A percentile compares a stretch with the other conserved stretches of the same genome.
Evolutionary conservation across 176 grass and related monocot species (phyloP).

Genomic region (Phyllostachys edulis): DNA sequence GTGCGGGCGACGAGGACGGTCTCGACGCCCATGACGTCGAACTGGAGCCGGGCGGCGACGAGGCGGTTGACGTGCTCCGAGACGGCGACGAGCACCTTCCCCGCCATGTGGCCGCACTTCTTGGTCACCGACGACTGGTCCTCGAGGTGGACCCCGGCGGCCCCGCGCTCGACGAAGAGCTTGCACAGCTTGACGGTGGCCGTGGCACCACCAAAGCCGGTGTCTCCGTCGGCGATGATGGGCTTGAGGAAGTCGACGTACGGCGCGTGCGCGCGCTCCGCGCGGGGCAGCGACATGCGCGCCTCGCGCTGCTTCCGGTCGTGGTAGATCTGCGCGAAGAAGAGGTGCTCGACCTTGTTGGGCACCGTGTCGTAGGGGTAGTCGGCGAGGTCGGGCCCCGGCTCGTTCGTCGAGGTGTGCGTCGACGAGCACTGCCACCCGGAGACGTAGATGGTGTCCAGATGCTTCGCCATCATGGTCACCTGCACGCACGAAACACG

Average conservation of each 20-base stretch:
- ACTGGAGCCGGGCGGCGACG: constrained; percentile 86
- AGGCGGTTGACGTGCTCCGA: constrained; percentile 87
- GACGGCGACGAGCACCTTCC: constrained; percentile 77
- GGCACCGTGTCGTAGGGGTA: constrained; percentile 97
- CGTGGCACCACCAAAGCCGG: constrained; percentile 79
- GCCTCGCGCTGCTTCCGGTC: constrained; percentile 84
- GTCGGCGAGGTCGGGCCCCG: constrained; percentile 87
- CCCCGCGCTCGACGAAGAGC: constrained; percentile 91
- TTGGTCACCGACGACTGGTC: constrained; percentile 88
- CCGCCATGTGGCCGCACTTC: constrained; percentile 96
- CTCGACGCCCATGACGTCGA: constrained; percentile 95
- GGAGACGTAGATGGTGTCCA: constrained; percentile 92
- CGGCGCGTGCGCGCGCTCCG: constrained; percentile 27
- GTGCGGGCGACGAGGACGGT: constrained; percentile 74
- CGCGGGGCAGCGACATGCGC: constrained; percentile 72
- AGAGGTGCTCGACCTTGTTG: constrained; percentile 93
- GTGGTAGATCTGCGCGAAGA: constrained; percentile 76
- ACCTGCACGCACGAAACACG: constrained; percentile 41
- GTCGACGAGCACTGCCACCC: constrained; percentile 99
- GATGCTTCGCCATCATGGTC: constrained; percentile 93
- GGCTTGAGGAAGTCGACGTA: constrained; percentile 77
- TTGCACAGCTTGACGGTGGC: constrained; percentile 95
- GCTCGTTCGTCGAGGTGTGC: constrained; percentile 83
- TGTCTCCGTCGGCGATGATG: constrained; percentile 86
- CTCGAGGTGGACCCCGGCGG: constrained; percentile 83